Conservation (phyloP, 805 yeast species). For the Saccharomyces mikatae region DNA sequence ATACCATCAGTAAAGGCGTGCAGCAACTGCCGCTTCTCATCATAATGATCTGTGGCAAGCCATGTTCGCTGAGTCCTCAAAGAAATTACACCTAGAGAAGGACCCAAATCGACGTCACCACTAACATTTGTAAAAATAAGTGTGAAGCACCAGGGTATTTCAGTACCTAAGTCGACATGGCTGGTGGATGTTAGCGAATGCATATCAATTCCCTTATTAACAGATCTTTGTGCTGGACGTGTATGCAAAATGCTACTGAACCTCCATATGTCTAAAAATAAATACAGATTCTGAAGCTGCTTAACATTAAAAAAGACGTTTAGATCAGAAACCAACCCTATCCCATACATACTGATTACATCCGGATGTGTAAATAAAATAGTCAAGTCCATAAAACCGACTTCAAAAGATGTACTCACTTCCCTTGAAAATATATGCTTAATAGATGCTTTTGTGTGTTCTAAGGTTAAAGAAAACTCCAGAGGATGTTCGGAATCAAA, state of each 20-base stretch:
- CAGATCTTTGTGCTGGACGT: slow-evolving; percentile 6
- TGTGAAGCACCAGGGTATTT: slow-evolving; percentile 69
- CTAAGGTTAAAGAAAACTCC: slow-evolving; percentile 40
- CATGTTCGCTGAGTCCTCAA: slow-evolving; percentile 53
- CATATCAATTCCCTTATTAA: slow-evolving; percentile 37
- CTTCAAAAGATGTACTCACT: slow-evolving; percentile 60
- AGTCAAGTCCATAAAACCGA: slow-evolving; percentile 41
- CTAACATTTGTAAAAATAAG: slow-evolving; percentile 44
- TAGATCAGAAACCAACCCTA: slow-evolving; percentile 48
- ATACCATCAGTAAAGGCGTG: slow-evolving; percentile 50
- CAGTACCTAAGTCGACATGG: slow-evolving; percentile 32
- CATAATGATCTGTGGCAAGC: slow-evolving; percentile 58
- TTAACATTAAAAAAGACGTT: slow-evolving; percentile 63
- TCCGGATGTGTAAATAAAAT: slow-evolving; percentile 41
- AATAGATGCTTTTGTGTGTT: slow-evolving; percentile 58
- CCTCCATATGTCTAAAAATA: slow-evolving; percentile 78
- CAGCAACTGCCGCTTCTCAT: slow-evolving; percentile 65
- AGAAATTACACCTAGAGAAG: slow-evolving; percentile 62
- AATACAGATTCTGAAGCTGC: slow-evolving; percentile 77
- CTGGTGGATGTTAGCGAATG: slow-evolving; percentile 28
- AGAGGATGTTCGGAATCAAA: slow-evolving; percentile 35
- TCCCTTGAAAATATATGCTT: slow-evolving; percentile 91
- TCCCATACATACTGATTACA: slow-evolving; percentile 37
- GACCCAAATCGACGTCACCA: slow-evolving; percentile 69
- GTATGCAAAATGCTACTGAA: slow-evolving; percentile 36